Conservation (phyloP, 257 asterid species). For the Solanum virginianum region DNA sequence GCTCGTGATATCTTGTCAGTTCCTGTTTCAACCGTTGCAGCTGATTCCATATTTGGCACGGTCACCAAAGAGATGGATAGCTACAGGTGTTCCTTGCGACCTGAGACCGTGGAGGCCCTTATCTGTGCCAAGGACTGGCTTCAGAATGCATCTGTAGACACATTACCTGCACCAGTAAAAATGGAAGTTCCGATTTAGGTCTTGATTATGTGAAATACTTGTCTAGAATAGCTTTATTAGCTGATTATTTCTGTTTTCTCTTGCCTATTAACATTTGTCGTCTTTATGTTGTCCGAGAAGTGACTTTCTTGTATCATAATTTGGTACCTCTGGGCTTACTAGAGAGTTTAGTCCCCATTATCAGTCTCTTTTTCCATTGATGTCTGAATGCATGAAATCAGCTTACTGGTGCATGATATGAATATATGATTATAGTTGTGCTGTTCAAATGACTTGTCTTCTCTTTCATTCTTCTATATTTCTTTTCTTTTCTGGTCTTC, state of each 20-base stretch:
- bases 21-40: conserved; percentile 61
- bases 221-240: background rate
- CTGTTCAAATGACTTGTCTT: background rate
- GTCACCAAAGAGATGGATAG: conserved; percentile 73
- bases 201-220: background rate
- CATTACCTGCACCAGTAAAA: conserved; percentile 29
- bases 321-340: background rate
- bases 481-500: background rate
- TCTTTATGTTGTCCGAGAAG: background rate
- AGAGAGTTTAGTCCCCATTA: background rate
- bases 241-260: background rate
- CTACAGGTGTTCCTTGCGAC: conserved; percentile 69
- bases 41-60: conserved; percentile 49
- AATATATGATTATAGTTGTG: background rate
- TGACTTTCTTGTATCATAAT: background rate
- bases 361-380: background rate
- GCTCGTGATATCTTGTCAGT: conserved; percentile 83
- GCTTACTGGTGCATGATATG: background rate
- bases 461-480: background rate
- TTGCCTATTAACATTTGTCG: background rate
- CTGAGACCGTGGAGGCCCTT: conserved; percentile 89
- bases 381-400: background rate
- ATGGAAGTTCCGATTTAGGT: conserved; percentile 64
- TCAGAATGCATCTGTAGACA: conserved; percentile 29
- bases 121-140: conserved; percentile 91